These are phyloP conservation scores for Kurtzmaniella quercitrusa DNA, from an alignment of 1,139 yeast species.

Conservation along the genomic window DNA sequence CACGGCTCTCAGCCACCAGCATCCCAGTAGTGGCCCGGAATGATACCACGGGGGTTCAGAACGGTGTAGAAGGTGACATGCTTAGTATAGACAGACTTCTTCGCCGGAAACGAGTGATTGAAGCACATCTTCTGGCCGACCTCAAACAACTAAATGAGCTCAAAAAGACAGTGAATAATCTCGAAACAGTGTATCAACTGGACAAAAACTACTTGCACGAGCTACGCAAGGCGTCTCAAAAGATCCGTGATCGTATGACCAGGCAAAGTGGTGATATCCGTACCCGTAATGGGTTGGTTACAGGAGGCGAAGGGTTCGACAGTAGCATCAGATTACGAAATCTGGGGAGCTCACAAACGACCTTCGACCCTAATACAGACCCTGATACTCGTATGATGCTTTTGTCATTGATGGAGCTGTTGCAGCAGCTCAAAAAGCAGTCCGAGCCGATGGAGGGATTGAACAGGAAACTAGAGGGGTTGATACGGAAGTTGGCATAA, in stretches of 20 bases:
- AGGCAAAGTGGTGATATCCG: slow-evolving; percentile 10
- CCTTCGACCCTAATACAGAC: slow-evolving; percentile 25
- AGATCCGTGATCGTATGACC: slow-evolving; percentile 7
- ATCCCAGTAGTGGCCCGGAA: slow-evolving; percentile 11
- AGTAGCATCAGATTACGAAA: slow-evolving; percentile 7
- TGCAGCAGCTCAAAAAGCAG: slow-evolving; percentile 15
- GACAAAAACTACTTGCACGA: slow-evolving; percentile 32
- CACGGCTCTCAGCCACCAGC: slow-evolving; percentile 29
- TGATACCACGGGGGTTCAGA: slow-evolving; percentile 5
- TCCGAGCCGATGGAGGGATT: slow-evolving; percentile 18
- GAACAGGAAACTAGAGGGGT: slow-evolving; percentile 23
- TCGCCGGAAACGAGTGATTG: slow-evolving; percentile 28
- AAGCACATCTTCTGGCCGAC: slow-evolving; percentile 41
- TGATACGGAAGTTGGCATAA: slow-evolving; percentile 16
- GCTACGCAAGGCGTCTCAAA: slow-evolving; percentile 16
- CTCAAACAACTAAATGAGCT: slow-evolving; percentile 34
- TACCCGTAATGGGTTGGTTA: slow-evolving; percentile 8
- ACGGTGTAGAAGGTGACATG: slow-evolving; percentile 20
- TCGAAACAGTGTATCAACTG: slow-evolving; percentile 22
- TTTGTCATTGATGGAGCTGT: slow-evolving; percentile 14
- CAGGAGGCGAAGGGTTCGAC: slow-evolving; percentile 2
- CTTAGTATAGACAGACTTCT: slow-evolving; percentile 29
- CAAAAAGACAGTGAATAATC: slow-evolving; percentile 21
- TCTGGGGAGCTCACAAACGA: not conserved
- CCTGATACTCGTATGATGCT: slow-evolving; percentile 20